These are phyloP conservation scores for Crucibulum laeve DNA, from an alignment of 768 basidiomycete species.

Conservation along the genomic window DNA sequence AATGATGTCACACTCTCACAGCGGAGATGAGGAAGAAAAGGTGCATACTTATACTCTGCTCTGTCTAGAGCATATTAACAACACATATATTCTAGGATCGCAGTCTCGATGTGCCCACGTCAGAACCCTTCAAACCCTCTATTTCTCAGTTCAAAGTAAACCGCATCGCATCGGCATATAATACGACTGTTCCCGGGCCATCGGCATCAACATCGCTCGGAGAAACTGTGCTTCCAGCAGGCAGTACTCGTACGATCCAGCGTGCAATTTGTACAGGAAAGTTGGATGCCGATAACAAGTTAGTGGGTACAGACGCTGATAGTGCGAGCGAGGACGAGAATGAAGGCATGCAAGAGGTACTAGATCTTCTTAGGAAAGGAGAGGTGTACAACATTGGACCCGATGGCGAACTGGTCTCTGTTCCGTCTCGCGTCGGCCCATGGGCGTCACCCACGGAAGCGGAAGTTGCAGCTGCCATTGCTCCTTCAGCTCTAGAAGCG, in stretches of 20 bases:
- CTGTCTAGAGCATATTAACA: slow-evolving; percentile 2
- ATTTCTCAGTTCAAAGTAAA: slow-evolving; percentile 66
- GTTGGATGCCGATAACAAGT: slow-evolving; percentile 39
- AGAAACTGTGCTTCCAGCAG: slow-evolving; percentile 37
- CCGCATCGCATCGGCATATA: slow-evolving; percentile 46
- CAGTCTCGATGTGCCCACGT: slow-evolving; percentile 35
- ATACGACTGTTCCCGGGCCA: slow-evolving; percentile 32
- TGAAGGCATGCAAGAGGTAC: slow-evolving; percentile 41
- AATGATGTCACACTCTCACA: slow-evolving; percentile 43
- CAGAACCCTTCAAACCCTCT: slow-evolving; percentile 38
- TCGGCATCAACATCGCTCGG: slow-evolving; percentile 32
- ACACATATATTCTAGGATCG: slow-evolving; percentile 27
- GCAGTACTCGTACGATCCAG: slow-evolving; percentile 43
- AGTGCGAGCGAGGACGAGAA: slow-evolving; percentile 57
- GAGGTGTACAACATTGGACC: slow-evolving; percentile 52
- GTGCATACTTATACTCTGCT: slow-evolving; percentile 25
- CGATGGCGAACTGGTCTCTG: slow-evolving; percentile 27
- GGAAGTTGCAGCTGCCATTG: not conserved
- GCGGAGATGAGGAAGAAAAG: slow-evolving; percentile 35
- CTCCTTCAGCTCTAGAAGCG: slow-evolving; percentile 7
- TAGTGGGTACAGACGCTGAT: slow-evolving; percentile 49
- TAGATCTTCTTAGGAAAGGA: slow-evolving; percentile 47
- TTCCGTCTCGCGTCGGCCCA: slow-evolving; percentile 10
- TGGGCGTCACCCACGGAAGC: not conserved
- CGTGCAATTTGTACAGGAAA: slow-evolving; percentile 54